phyloP scores from a whole-genome alignment of 768 basidiomycete species.

The Tricholoma sp. region DNA sequence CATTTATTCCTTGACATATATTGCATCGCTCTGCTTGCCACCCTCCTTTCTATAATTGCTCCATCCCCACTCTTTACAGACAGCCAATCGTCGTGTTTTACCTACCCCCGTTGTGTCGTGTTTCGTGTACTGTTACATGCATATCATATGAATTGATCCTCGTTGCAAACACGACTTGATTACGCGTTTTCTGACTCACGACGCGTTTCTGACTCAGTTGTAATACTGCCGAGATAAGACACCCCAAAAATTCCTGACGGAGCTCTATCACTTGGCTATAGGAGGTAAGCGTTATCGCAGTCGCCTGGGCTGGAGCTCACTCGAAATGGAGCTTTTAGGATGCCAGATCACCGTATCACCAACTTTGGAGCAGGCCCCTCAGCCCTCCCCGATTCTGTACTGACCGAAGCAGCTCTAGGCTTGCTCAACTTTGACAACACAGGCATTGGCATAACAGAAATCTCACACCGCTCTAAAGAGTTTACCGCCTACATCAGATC shows the following conservation, averaged over 20 bases:
- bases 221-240: no score
- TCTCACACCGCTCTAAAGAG: conserved; percentile 92
- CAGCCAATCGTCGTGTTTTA: background rate
- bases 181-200: no score
- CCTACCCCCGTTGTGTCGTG: no score
- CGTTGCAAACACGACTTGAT: background rate
- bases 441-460: conserved; percentile 94
- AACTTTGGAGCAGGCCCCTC: conserved; percentile 98
- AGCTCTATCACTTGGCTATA: no score
- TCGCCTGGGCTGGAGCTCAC: background rate
- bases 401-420: conserved; percentile 76
- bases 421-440: conserved; percentile 88
- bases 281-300: background rate
- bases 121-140: background rate
- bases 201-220: no score
- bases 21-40: conserved; percentile 5
- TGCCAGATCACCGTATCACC: conserved; percentile 51
- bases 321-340: conserved; percentile 11
- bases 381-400: conserved; percentile 80
- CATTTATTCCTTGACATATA: conserved; percentile 26
- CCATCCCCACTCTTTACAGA: conserved; percentile 7
- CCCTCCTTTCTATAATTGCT: background rate
- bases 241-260: no score
- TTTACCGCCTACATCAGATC: conserved; percentile 67
- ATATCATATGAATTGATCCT: background rate